These are phyloP conservation scores for Xylaria sp. DNA, from an alignment of 2,329 filamentous ascomycete species.

Conservation along the genomic window DNA sequence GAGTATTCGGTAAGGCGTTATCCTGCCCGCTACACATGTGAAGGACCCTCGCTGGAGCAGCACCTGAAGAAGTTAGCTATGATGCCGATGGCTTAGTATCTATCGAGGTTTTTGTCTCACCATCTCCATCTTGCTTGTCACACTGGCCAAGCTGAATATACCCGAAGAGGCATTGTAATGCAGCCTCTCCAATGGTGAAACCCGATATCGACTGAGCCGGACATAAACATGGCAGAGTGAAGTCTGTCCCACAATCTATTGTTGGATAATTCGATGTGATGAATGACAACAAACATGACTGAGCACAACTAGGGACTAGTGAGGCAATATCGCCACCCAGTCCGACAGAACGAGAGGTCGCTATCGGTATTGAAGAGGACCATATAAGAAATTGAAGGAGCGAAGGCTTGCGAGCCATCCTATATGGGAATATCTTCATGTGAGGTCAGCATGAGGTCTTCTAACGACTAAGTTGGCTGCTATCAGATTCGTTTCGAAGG, in stretches of 20 bases:
- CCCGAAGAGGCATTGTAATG: constrained; percentile 72
- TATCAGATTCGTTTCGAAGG: constrained; percentile 31
- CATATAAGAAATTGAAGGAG: constrained; percentile 45
- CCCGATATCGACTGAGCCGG: constrained; percentile 66
- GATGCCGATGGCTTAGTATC: constrained; percentile 32
- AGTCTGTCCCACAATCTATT: constrained; percentile 58
- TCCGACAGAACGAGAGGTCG: constrained; percentile 35
- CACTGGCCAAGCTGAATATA: constrained; percentile 63
- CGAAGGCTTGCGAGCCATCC: constrained; percentile 47
- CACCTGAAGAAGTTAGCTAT: constrained; percentile 38
- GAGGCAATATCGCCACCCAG: constrained; percentile 43
- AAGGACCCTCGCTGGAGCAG: constrained; percentile 54
- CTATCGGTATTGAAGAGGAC: constrained; percentile 42
- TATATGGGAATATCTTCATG: constrained; percentile 45
- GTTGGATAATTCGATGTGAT: constrained; percentile 67
- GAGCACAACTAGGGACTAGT: constrained; percentile 46
- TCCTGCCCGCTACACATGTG: constrained; percentile 65
- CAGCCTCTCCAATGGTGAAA: constrained; percentile 77
- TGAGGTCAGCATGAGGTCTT: constrained; percentile 42
- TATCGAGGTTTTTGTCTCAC: constrained; percentile 44
- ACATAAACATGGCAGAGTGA: constrained; percentile 72
- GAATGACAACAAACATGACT: constrained; percentile 69
- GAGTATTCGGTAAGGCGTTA: constrained; percentile 65
- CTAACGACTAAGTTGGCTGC: constrained; percentile 35
- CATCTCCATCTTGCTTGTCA: constrained; percentile 54